These are phyloP conservation scores for Ramaria rubella DNA, from an alignment of 768 basidiomycete species.

Conservation along the genomic window DNA sequence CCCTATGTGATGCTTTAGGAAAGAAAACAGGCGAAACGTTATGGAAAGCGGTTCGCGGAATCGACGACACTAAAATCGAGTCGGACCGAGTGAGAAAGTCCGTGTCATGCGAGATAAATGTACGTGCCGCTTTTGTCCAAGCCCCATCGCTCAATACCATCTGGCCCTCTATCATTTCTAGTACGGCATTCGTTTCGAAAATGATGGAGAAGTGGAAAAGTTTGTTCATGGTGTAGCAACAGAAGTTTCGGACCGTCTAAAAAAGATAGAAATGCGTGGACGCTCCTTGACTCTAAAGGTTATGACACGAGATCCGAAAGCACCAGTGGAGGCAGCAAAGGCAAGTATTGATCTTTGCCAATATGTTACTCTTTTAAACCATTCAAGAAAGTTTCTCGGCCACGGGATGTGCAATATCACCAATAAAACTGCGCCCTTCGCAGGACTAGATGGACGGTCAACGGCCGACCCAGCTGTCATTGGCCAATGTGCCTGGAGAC, in stretches of 20 bases:
- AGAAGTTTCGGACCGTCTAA: constrained; percentile 69
- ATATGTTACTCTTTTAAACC: neutral
- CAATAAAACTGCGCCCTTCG: constrained; percentile 63
- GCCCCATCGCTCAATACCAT: neutral
- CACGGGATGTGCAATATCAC: constrained; percentile 82
- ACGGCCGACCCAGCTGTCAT: constrained; percentile 71
- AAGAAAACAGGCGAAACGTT: constrained; percentile 77
- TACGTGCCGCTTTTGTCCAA: constrained; percentile 34
- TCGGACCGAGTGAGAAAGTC: constrained; percentile 83
- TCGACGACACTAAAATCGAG: constrained; percentile 75
- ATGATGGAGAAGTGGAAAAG: constrained; percentile 68
- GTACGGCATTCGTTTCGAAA: constrained; percentile 95
- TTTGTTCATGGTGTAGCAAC: constrained; percentile 73
- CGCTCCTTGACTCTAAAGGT: constrained; percentile 78
- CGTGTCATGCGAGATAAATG: constrained; percentile 93
- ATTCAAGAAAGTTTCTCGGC: constrained; percentile 84
- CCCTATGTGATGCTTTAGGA: constrained; percentile 69
- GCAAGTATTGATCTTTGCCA: constrained; percentile 31
- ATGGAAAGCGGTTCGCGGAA: constrained; percentile 75
- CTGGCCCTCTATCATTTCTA: constrained; percentile 29
- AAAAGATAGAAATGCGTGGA: constrained; percentile 62
- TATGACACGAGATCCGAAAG: constrained; percentile 78
- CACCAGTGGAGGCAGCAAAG: constrained; percentile 88
- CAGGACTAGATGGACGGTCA: constrained; percentile 54
- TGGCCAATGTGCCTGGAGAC: constrained; percentile 67